Evolutionary conservation across 2,329 filamentous ascomycete species (phyloP), one percentile per base, ranked within the genome.

Genomic region (Monilinia aucupariae): DNA sequence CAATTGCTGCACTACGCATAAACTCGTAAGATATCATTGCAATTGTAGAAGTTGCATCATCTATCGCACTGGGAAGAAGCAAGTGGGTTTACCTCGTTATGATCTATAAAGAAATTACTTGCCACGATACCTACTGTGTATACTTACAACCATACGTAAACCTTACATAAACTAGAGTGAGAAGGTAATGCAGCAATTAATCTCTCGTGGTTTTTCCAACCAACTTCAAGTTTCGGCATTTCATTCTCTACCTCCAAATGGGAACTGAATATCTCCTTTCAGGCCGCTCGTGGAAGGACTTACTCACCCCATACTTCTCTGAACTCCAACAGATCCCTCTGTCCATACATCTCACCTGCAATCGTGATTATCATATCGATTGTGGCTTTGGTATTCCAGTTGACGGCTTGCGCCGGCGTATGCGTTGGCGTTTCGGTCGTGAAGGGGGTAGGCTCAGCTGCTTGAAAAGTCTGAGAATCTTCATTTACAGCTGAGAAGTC

Each of bases 341-440:
- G 93, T 1, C 93, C 92, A 76, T 92, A 97, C 68, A 90, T 85
- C 76, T 96, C 92, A 70, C 91, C 92, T 54, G 89, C 87, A 43
- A 97, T 82, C 0, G 90, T 94, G 68, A 97, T 79, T 60, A 97
- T 90, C 91, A 96, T 96, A 76, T 96, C 92, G 41, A 97, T 80
- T 48, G 91, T 92, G n/a, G 86, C 88, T 69, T 64, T 78, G 67
- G 64, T 76, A 74, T 64, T 81, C 76, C 62, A 73, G 69, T 67
- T 74, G 71, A 22, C 72, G 72, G 56, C 15, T 49, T 64, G 49
- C 20, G 17, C 39, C 27, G 34, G 3, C 13, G 22, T 59, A 13
- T 13, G 27, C 12, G 39, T 41, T 62, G 20, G 20, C 20, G 20
- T 12, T 52, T 54, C 37, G n/a, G 49, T 9, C 32, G 13, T 41